Evolutionary conservation across 129 eudicot genomes (phyloP), one percentile per base, ranked within the genome.

Genomic region (Chrysanthemum seticuspe): DNA sequence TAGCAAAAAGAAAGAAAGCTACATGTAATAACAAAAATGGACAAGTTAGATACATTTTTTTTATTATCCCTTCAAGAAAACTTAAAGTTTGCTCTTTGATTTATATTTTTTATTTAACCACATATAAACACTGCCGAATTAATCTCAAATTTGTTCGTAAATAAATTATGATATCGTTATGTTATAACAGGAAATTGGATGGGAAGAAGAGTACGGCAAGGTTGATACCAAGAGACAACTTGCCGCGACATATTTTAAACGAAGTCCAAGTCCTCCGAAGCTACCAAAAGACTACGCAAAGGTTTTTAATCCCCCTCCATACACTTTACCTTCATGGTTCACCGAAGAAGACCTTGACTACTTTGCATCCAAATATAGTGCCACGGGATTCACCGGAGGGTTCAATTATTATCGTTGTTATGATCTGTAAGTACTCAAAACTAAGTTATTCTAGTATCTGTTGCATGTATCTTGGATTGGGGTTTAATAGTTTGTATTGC

Each of bases 151-250:
- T 34, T 34, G 40, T 34, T 34, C 1, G 40, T 27, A 1, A 34
- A 34, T 34, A 4, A 4, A 6, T 34, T 34, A 34, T 19, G 12
- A n/a, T 18, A 0, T 4, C 16, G 6, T 14, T 10, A 52, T 52
- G 15, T 51, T 0, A 12, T 27, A 29, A 14, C 72, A 92, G 98
- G 85, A 85, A 74, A 87, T 85, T 36, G 96, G 98, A 56, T 87
- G 85, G 12, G 98, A 92, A 73, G 85, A 84, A 61, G 95, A 87
- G 76, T 87, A 83, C 51, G 87, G 86, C 23, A 84, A 88, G n/a
- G 86, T 76, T 66, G 96, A 84, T 78, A 79, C 86, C 2, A 74
- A 77, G 59, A 80, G 73, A 12, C 72, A 82, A 36, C 77, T 89
- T 6, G 87, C 83, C 80, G 65, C 82, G 18, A 73, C 82, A 16